Evolutionary conservation across 1,139 yeast genomes (phyloP).

Genomic region (Saccharomyces hybrid): DNA sequence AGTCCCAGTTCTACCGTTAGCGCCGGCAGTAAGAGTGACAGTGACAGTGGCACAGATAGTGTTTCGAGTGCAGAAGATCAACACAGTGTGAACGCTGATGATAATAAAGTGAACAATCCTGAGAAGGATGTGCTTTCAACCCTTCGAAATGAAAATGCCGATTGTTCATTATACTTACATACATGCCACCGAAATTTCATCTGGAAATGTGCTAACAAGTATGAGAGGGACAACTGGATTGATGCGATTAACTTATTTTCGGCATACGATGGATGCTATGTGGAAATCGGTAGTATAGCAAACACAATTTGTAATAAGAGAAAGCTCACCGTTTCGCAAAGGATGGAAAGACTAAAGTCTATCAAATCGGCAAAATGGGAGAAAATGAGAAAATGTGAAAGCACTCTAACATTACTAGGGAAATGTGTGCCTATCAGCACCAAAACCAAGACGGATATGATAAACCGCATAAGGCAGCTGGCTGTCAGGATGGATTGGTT

Average conservation of each 20-base stretch:
- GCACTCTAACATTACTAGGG: constrained; percentile 36
- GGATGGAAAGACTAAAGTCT: constrained; percentile 31
- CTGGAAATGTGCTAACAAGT: constrained; percentile 25
- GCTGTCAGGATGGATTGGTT: constrained; percentile 49
- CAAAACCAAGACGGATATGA: constrained; percentile 43
- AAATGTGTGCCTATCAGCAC: constrained; percentile 47
- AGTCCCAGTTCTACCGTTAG: neutral
- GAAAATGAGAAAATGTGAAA: constrained; percentile 34
- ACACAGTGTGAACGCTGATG: neutral
- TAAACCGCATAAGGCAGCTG: constrained; percentile 39
- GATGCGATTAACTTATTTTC: constrained; percentile 50
- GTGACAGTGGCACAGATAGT: neutral
- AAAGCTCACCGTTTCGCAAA: constrained; percentile 23
- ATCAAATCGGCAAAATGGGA: constrained; percentile 31
- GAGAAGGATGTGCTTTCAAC: neutral
- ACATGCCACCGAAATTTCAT: constrained; percentile 33
- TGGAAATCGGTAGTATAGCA: constrained; percentile 14
- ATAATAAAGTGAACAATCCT: neutral
- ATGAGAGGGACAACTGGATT: constrained; percentile 50
- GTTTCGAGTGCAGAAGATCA: neutral
- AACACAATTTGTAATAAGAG: constrained; percentile 27
- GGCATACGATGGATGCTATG: constrained; percentile 40
- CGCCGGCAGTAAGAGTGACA: neutral
- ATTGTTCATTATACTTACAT: constrained; percentile 13
- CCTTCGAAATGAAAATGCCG: constrained; percentile 6